Evolutionary conservation across 108 stramenopile genomes (phyloP).

Genomic region (Cyclotella cryptica): DNA sequence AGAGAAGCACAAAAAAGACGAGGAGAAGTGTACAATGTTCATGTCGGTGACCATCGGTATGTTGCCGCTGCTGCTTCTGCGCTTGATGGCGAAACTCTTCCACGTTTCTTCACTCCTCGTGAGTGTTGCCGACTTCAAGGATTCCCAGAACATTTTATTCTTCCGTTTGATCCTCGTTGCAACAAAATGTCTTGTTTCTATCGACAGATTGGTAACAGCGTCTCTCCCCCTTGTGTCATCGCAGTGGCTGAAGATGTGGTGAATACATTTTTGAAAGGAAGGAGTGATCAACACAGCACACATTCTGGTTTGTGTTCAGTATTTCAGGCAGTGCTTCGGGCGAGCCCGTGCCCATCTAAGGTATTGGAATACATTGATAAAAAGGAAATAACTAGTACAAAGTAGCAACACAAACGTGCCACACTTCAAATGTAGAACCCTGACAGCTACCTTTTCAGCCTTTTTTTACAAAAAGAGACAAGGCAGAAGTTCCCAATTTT

Average conservation of each 20-base stretch:
- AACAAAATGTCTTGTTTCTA: constrained; percentile 26
- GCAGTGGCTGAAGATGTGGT: constrained; percentile 23
- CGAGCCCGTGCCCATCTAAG: constrained; percentile 21
- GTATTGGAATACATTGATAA: constrained; percentile 14
- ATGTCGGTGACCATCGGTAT: too few relatives aligned
- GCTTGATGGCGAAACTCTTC: neutral
- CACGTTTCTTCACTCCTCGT: constrained; percentile 45
- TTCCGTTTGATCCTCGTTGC: constrained; percentile 9
- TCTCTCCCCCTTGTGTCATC: constrained; percentile 35
- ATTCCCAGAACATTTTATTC: constrained; percentile 42
- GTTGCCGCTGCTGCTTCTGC: too few relatives aligned
- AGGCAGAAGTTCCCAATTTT: too few relatives aligned
- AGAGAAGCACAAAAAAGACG: constrained; percentile 9
- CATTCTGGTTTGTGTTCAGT: constrained; percentile 3
- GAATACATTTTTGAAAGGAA: neutral
- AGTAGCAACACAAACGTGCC: neutral
- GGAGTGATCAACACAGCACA: neutral
- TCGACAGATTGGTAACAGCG: constrained; percentile 35
- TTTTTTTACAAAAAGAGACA: too few relatives aligned
- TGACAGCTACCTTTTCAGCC: too few relatives aligned
- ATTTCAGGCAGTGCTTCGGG: constrained; percentile 9
- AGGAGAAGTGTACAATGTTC: too few relatives aligned
- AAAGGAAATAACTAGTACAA: neutral
- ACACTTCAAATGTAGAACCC: too few relatives aligned
- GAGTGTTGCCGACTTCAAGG: constrained; percentile 51